These are phyloP conservation scores for Colletotrichum shisoi DNA, from an alignment of 2,329 filamentous ascomycete species.

Conservation along the genomic window DNA sequence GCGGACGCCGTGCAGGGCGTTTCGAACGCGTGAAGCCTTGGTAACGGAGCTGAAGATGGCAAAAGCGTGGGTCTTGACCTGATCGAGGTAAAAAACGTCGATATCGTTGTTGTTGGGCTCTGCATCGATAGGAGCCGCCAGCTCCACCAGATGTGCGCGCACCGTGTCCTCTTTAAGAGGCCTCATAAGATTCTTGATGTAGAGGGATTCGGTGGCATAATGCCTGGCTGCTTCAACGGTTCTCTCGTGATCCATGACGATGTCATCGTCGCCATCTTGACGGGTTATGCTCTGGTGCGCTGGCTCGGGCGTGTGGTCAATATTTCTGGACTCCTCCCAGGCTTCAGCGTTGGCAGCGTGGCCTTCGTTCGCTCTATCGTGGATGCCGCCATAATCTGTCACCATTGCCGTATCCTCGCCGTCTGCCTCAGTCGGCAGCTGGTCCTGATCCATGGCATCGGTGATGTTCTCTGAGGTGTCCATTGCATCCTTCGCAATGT, in stretches of 20 bases:
- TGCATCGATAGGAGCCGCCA: constrained; percentile 68
- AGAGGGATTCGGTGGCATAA: constrained; percentile 77
- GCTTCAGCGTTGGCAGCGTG: not conserved
- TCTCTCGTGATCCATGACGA: constrained; percentile 48
- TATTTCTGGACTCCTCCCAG: not conserved
- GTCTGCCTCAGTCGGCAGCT: constrained; percentile 3
- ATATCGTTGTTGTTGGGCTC: constrained; percentile 65
- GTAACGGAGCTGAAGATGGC: constrained; percentile 73
- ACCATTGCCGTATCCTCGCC: constrained; percentile 24
- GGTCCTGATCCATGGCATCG: constrained; percentile 21
- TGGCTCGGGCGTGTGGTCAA: constrained; percentile 12
- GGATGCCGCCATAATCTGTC: not conserved
- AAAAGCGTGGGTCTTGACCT: constrained; percentile 87
- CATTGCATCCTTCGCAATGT: constrained; percentile 32
- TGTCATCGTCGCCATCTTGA: constrained; percentile 40
- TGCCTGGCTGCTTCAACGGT: constrained; percentile 68
- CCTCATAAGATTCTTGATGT: constrained; percentile 90
- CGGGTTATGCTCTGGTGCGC: constrained; percentile 8
- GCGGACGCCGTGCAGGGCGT: constrained; percentile 75
- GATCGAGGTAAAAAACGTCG: constrained; percentile 78
- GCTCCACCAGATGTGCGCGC: constrained; percentile 70
- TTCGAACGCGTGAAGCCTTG: constrained; percentile 79
- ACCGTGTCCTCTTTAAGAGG: constrained; percentile 76
- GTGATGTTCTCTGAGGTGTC: constrained; percentile 15
- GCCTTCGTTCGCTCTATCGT: constrained; percentile 7